These are phyloP conservation scores for Ampelomyces quisqualis DNA, from an alignment of 2,329 filamentous ascomycete species.

Conservation along the genomic window DNA sequence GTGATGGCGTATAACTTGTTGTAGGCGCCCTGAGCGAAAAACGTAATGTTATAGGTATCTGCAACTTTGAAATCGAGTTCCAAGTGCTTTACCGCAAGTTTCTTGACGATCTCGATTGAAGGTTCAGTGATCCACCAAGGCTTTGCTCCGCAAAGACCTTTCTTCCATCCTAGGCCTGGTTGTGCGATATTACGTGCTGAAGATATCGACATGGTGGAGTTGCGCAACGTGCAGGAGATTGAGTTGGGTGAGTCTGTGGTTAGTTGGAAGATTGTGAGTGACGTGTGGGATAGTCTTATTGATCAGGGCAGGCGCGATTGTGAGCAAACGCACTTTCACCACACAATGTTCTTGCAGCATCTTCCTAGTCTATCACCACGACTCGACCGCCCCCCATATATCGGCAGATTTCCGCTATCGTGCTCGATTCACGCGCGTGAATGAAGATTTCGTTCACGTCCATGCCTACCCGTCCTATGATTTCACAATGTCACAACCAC, in stretches of 20 bases:
- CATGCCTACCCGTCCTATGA: no score
- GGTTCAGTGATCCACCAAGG: conserved; percentile 6
- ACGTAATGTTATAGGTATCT: conserved; percentile 1
- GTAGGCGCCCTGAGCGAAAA: conserved; percentile 12
- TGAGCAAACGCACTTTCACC: conserved; percentile 1
- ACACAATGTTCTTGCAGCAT: background rate
- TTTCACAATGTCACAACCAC: background rate
- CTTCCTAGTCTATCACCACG: no score
- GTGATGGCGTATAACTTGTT: conserved; percentile 18
- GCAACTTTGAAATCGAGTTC: background rate
- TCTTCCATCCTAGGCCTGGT: background rate
- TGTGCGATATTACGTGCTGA: background rate
- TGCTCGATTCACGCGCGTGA: no score
- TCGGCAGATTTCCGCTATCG: no score
- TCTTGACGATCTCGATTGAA: conserved; percentile 3
- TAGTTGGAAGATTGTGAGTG: background rate
- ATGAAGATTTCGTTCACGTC: no score
- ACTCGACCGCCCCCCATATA: no score
- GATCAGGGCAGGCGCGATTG: background rate
- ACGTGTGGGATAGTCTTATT: background rate
- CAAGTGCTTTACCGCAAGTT: conserved; percentile 4
- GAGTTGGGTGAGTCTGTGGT: background rate
- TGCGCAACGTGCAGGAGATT: background rate
- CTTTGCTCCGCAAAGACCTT: background rate
- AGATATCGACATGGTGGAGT: background rate